phyloP scores from a whole-genome alignment of 1,284 basidiomycete genomes.

The Tausonia pullulans region DNA sequence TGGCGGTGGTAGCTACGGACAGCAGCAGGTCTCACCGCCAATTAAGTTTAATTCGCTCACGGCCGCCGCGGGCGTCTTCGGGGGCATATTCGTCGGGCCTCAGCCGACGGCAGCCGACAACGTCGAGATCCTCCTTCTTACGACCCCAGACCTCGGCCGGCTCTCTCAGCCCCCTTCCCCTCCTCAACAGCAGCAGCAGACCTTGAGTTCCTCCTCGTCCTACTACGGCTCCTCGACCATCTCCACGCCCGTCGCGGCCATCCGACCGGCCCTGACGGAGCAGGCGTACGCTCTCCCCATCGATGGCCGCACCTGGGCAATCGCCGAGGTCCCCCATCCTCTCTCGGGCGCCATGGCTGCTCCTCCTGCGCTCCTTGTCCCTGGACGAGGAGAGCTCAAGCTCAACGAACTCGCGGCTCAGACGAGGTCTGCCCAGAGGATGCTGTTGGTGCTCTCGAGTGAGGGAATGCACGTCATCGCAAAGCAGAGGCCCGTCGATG shows the following conservation, averaged over 20 bases:
- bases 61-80: conserved; percentile 12
- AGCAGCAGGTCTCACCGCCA: not conserved
- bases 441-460: conserved; percentile 78
- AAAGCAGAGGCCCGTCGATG: conserved; percentile 76
- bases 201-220: conserved; percentile 16
- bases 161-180: conserved; percentile 40
- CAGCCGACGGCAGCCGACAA: conserved; percentile 51
- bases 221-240: conserved; percentile 27
- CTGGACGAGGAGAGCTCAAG: conserved; percentile 40
- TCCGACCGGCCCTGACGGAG: conserved; percentile 55
- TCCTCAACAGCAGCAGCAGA: conserved; percentile 29
- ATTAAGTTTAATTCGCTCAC: conserved; percentile 38
- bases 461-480: conserved; percentile 68
- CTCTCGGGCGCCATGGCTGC: conserved; percentile 28
- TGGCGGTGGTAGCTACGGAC: not conserved
- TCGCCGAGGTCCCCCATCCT: conserved; percentile 38
- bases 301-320: conserved; percentile 71
- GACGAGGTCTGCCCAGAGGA: conserved; percentile 55
- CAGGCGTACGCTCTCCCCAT: conserved; percentile 63
- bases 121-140: conserved; percentile 60
- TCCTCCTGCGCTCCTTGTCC: conserved; percentile 41
- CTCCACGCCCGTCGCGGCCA: not conserved
- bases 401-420: conserved; percentile 71
- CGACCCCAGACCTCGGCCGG: conserved; percentile 54
- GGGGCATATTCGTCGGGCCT: conserved; percentile 9